These are phyloP conservation scores for Babesia bigemina DNA, from an alignment of 169 alveolate genomes.

Conservation along the genomic window DNA sequence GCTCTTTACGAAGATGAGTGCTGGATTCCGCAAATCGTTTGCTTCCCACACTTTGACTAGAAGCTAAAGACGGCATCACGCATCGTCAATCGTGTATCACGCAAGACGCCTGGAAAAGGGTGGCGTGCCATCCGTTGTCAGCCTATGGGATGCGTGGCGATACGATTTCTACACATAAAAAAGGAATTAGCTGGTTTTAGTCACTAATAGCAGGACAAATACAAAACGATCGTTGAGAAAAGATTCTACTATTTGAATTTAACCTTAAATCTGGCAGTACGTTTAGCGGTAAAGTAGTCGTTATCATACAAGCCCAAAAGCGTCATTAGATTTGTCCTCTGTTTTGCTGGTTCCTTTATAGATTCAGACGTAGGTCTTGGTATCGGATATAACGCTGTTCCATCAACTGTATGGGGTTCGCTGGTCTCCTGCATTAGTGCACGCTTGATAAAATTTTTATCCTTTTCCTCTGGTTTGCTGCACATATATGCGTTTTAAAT, in stretches of 20 bases:
- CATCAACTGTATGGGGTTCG: conserved; percentile 10
- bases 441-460: conserved; percentile 9
- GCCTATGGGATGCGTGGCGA: too few species aligned
- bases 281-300: conserved; percentile 42
- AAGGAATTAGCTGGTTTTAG: too few species aligned
- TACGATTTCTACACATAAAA: too few species aligned
- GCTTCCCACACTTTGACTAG: too few species aligned
- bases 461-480: conserved; percentile 49
- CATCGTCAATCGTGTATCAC: too few species aligned
- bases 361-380: not conserved
- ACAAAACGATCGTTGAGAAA: too few species aligned
- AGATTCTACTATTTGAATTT: not conserved
- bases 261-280: conserved; percentile 25
- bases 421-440: conserved; percentile 1
- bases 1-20: too few species aligned
- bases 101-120: too few species aligned
- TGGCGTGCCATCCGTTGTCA: too few species aligned
- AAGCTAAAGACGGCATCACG: too few species aligned
- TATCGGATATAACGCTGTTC: not conserved
- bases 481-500: not conserved
- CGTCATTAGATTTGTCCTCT: conserved; percentile 39
- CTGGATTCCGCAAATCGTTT: too few species aligned
- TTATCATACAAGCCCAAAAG: conserved; percentile 36
- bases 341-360: conserved; percentile 33
- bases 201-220: too few species aligned